Evolutionary conservation across 108 stramenopile species (phyloP).

Genomic region (Mediolabrus comicus): DNA sequence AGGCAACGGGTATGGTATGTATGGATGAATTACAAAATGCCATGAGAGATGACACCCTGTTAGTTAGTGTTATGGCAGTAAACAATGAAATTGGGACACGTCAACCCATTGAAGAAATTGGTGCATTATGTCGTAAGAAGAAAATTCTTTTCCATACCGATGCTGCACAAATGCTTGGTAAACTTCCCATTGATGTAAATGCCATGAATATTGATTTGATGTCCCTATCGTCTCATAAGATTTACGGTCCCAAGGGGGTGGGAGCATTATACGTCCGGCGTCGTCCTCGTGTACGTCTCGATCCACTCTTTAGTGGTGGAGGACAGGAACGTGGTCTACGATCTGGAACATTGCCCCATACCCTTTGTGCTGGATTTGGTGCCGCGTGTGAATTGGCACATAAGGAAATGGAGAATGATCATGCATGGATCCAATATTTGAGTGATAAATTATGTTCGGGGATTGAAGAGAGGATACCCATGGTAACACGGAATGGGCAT

Average conservation of each 20-base stretch:
- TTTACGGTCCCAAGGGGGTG: slow-evolving; percentile 99
- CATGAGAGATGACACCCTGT: slow-evolving; percentile 92
- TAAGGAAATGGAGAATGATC: slow-evolving; percentile 87
- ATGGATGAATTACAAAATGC: slow-evolving; percentile 84
- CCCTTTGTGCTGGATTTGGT: slow-evolving; percentile 93
- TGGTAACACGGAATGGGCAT: slow-evolving; percentile 95
- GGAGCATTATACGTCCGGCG: slow-evolving; percentile 97
- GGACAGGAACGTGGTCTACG: slow-evolving; percentile 98
- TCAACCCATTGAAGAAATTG: slow-evolving; percentile 96
- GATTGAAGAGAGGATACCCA: slow-evolving; percentile 82
- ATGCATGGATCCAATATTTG: slow-evolving; percentile 72
- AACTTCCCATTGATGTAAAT: slow-evolving; percentile 96
- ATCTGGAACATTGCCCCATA: slow-evolving; percentile 87
- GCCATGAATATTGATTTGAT: slow-evolving; percentile 94
- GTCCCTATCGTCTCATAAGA: slow-evolving; percentile 96
- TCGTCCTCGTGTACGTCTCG: slow-evolving; percentile 95
- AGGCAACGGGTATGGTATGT: slow-evolving; percentile 89
- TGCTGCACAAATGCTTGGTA: slow-evolving; percentile 98
- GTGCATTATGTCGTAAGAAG: slow-evolving; percentile 86
- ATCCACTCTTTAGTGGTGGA: slow-evolving; percentile 95
- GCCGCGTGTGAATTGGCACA: slow-evolving; percentile 87
- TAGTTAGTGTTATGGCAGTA: slow-evolving; percentile 97
- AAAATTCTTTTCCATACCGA: slow-evolving; percentile 98
- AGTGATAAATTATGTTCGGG: slow-evolving; percentile 79
- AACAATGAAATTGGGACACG: slow-evolving; percentile 99